Conservation (phyloP, 2,329 filamentous ascomycete species). For the Amesomyces nigricolor region DNA sequence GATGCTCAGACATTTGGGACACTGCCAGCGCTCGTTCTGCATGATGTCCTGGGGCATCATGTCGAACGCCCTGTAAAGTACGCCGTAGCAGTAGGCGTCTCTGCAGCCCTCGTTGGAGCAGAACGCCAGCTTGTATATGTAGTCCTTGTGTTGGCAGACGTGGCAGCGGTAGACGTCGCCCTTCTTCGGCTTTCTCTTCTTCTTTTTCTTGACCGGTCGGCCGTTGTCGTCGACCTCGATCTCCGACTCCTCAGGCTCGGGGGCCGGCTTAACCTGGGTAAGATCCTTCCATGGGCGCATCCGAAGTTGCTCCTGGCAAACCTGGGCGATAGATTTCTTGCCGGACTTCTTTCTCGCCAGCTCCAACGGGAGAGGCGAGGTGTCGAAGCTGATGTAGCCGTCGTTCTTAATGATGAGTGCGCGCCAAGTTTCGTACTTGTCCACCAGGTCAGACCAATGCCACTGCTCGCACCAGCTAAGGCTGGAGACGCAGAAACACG, state of each 20-base stretch:
- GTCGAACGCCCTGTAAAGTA: constrained; percentile 85
- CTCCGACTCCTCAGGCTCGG: constrained; percentile 42
- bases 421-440: constrained; percentile 79
- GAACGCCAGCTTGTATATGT: constrained; percentile 75
- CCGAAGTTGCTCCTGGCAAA: constrained; percentile 87
- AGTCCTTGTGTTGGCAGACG: constrained; percentile 74
- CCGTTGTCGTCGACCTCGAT: constrained; percentile 60
- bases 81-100: constrained; percentile 85
- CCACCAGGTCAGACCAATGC: constrained; percentile 69
- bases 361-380: constrained; percentile 64
- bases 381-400: constrained; percentile 57
- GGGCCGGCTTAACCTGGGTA: constrained; percentile 53
- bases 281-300: constrained; percentile 78
- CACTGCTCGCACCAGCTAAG: constrained; percentile 93
- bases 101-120: constrained; percentile 67
- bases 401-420: constrained; percentile 69
- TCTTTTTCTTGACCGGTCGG: constrained; percentile 56
- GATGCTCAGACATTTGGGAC: constrained; percentile 76
- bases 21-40: constrained; percentile 78
- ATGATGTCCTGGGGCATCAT: constrained; percentile 78
- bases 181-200: constrained; percentile 51
- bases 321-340: constrained; percentile 78
- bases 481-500: constrained; percentile 80
- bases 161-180: constrained; percentile 64
- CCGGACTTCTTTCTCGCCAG: constrained; percentile 60